Evolutionary conservation across 2,329 filamentous ascomycete species (phyloP).

Genomic region (Nectriaceae sp.): DNA sequence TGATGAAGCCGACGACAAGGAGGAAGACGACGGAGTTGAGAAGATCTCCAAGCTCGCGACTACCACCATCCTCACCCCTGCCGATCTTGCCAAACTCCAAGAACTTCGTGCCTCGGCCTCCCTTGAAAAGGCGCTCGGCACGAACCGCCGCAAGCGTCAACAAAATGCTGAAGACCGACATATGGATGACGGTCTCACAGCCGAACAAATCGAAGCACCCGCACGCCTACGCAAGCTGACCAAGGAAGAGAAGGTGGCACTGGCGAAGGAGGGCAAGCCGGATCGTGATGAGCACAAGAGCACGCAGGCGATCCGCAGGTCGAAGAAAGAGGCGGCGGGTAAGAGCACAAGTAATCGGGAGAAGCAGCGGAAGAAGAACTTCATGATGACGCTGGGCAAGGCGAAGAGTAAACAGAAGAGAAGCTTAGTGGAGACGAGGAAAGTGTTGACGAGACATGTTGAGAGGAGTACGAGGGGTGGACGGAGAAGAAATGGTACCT

Average conservation of each 20-base stretch:
- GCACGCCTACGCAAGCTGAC: conserved; percentile 79
- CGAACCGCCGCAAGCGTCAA: conserved; percentile 44
- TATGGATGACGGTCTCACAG: conserved; percentile 85
- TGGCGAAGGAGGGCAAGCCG: conserved; percentile 80
- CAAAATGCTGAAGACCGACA: conserved; percentile 59
- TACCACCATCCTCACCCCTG: conserved; percentile 90
- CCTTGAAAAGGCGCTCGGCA: conserved; percentile 64
- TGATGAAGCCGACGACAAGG: conserved; percentile 36
- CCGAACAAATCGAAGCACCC: conserved; percentile 87
- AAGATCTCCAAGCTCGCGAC: conserved; percentile 78
- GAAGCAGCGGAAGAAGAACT: conserved; percentile 97
- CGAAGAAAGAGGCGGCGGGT: conserved; percentile 84
- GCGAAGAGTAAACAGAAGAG: conserved; percentile 95
- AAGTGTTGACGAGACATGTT: conserved; percentile 78
- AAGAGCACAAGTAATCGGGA: conserved; percentile 98
- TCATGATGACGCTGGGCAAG: conserved; percentile 96
- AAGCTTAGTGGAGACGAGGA: conserved; percentile 83
- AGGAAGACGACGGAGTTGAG: conserved; percentile 46
- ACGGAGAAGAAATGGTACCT: conserved; percentile 68
- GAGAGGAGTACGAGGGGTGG: conserved; percentile 84
- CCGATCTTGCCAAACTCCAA: conserved; percentile 91
- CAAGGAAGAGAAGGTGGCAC: conserved; percentile 84
- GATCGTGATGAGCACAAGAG: conserved; percentile 80
- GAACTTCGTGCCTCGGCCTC: conserved; percentile 78
- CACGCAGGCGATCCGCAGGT: conserved; percentile 79